These are phyloP conservation scores for Candida gorgasii DNA, from an alignment of 805 yeast species.

Conservation along the genomic window DNA sequence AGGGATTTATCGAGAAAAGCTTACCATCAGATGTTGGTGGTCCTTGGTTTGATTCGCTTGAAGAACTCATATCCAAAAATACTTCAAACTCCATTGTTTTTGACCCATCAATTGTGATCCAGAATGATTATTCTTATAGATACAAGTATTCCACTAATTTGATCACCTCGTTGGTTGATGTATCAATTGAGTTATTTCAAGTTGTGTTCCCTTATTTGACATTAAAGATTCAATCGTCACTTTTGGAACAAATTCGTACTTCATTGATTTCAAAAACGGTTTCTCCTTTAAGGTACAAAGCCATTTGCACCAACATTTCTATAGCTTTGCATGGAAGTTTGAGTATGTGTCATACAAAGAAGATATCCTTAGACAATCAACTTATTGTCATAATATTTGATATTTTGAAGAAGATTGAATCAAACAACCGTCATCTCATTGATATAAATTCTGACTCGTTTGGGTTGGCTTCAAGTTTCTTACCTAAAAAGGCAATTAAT, in stretches of 20 bases:
- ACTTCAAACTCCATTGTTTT: conserved; percentile 29
- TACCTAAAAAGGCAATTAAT: conserved; percentile 16
- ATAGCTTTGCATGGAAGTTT: conserved; percentile 62
- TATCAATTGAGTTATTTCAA: conserved; percentile 75
- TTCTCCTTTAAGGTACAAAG: conserved; percentile 39
- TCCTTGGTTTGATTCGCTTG: conserved; percentile 24
- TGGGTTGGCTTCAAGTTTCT: conserved; percentile 46
- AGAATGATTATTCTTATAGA: conserved; percentile 25
- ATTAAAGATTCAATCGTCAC: conserved; percentile 78
- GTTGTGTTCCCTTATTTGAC: conserved; percentile 69
- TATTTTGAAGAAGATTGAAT: conserved; percentile 46
- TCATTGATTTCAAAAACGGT: conserved; percentile 38
- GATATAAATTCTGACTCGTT: conserved; percentile 54
- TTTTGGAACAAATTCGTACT: conserved; percentile 76
- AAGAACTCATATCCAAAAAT: conserved; percentile 21
- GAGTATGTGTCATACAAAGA: conserved; percentile 20
- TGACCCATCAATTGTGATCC: conserved; percentile 32
- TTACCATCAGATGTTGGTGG: not conserved
- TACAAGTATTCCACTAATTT: conserved; percentile 28
- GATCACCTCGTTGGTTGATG: conserved; percentile 57
- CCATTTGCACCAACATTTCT: conserved; percentile 61
- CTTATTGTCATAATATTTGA: conserved; percentile 51
- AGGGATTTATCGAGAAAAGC: conserved; percentile 8
- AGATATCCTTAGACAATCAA: conserved; percentile 25
- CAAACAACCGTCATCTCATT: conserved; percentile 41